phyloP scores from a whole-genome alignment of 192 early-diverging fungal genomes.

The Backusella psychrophila region DNA sequence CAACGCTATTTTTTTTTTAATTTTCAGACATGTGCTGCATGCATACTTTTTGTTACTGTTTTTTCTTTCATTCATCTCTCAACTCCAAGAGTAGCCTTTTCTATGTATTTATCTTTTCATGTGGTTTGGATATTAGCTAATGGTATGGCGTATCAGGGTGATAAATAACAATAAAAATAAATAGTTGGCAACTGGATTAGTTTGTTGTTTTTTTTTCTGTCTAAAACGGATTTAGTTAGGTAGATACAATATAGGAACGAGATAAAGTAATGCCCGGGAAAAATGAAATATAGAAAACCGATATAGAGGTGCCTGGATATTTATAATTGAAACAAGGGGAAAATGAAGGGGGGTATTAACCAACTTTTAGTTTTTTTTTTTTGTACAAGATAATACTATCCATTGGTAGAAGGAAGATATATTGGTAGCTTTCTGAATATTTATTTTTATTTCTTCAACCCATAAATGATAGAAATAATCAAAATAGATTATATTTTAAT shows the following conservation, averaged over 20 bases:
- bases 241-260: neutral
- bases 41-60: too few relatives aligned
- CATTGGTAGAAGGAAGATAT: neutral
- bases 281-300: neutral
- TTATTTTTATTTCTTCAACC: neutral
- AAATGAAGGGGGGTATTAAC: neutral
- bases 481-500: neutral
- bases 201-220: neutral
- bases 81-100: neutral
- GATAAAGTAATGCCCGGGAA: neutral
- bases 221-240: neutral
- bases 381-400: neutral
- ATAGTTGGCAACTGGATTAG: neutral
- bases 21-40: too few relatives aligned
- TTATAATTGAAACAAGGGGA: slow-evolving; percentile 1
- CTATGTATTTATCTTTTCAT: too few relatives aligned
- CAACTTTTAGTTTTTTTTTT: neutral
- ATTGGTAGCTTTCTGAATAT: neutral
- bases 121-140: neutral
- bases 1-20: too few relatives aligned
- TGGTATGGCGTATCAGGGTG: neutral
- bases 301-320: neutral
- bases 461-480: neutral
- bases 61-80: neutral
- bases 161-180: neutral